Evolutionary conservation across 1,284 basidiomycete species (phyloP).

Genomic region (Cryptococcus sp.): DNA sequence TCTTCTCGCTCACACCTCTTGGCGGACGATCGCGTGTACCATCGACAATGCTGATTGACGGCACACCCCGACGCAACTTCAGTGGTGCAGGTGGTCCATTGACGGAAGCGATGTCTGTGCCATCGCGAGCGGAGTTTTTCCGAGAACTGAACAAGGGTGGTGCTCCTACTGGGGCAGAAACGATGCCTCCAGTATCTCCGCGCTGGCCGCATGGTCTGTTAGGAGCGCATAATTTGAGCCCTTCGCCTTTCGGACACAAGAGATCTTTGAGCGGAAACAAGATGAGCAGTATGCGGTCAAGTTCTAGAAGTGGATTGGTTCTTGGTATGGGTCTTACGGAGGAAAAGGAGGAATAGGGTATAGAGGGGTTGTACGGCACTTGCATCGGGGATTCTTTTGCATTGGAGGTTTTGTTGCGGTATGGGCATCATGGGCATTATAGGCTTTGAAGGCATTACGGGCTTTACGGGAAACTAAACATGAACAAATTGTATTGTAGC

Average conservation of each 20-base stretch:
- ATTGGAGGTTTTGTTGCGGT: neutral
- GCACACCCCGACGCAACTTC: constrained; percentile 21
- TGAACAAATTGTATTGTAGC: no score
- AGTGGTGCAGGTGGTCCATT: constrained; percentile 18
- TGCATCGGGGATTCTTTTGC: neutral
- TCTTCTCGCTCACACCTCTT: constrained; percentile 48
- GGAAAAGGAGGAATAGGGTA: constrained; percentile 24
- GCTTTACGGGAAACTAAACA: no score
- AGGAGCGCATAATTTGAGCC: constrained; percentile 32
- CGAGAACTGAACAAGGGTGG: constrained; percentile 31
- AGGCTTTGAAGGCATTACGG: no score
- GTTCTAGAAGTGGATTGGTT: constrained; percentile 31
- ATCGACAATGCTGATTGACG: constrained; percentile 27
- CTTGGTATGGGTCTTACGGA: constrained; percentile 19
- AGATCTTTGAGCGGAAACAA: constrained; percentile 34
- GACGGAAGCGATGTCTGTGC: constrained; percentile 23
- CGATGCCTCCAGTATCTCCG: constrained; percentile 10
- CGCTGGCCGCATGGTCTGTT: constrained; percentile 30
- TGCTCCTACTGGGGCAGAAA: constrained; percentile 4
- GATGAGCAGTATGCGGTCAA: constrained; percentile 34
- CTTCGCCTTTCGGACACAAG: constrained; percentile 37
- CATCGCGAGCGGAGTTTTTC: constrained; percentile 43
- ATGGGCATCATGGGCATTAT: no score
- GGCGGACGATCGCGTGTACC: constrained; percentile 38
- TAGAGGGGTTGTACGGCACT: neutral